A percentile compares a stretch with the other conserved stretches of the same genome.
Evolutionary conservation across 306 rosid species (phyloP).

Genomic region (Dalbergia cochinchinensis): DNA sequence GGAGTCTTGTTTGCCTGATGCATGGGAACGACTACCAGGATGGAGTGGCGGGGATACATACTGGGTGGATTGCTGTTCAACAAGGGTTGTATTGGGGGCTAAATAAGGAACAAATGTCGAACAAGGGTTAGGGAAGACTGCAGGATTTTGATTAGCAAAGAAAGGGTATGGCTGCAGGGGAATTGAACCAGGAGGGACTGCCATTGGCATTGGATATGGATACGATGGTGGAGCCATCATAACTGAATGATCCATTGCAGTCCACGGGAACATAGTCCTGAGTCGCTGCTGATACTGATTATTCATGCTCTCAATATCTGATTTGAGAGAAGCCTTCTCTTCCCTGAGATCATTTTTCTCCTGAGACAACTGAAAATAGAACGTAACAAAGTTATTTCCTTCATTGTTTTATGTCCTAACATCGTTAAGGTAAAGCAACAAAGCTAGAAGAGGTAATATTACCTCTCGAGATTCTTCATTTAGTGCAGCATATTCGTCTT

Average conservation of each 20-base stretch:
- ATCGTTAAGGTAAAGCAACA: slow-evolving; percentile 17
- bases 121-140: slow-evolving; percentile 72
- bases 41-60: slow-evolving; percentile 58
- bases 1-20: slow-evolving; percentile 62
- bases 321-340: slow-evolving; percentile 89
- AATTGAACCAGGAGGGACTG: slow-evolving; percentile 79
- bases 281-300: slow-evolving; percentile 86
- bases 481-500: slow-evolving; percentile 65
- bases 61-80: slow-evolving; percentile 73
- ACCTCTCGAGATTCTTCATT: slow-evolving; percentile 92
- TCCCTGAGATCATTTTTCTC: slow-evolving; percentile 97
- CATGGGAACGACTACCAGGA: slow-evolving; percentile 61
- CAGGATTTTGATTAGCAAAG: slow-evolving; percentile 74
- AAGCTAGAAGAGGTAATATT: slow-evolving; percentile 30
- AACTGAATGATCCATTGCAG: slow-evolving; percentile 81
- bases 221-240: slow-evolving; percentile 81
- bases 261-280: slow-evolving; percentile 87
- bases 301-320: slow-evolving; percentile 79
- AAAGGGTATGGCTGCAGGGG: slow-evolving; percentile 81
- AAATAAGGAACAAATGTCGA: slow-evolving; percentile 78
- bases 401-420: slow-evolving; percentile 25
- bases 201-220: slow-evolving; percentile 78
- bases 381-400: slow-evolving; percentile 32
- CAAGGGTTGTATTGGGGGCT: slow-evolving; percentile 65
- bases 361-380: slow-evolving; percentile 68